These are phyloP conservation scores for Aspergillus ochraceus DNA, from an alignment of 2,329 filamentous ascomycete genomes.

Conservation along the genomic window DNA sequence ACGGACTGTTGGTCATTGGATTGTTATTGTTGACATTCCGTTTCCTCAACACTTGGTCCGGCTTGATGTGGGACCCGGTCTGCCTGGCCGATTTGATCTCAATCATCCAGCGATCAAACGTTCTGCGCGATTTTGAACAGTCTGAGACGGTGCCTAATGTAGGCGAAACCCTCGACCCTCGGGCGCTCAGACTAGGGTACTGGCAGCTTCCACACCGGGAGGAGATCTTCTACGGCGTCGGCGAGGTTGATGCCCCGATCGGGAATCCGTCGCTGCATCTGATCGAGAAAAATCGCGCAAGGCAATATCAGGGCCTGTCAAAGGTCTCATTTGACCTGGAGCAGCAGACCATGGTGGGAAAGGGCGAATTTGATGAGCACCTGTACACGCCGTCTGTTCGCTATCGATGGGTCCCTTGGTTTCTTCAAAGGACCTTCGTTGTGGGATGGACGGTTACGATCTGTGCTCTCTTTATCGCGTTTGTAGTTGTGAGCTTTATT, in stretches of 20 bases:
- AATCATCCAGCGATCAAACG: slow-evolving; percentile 77
- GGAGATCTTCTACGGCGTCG: slow-evolving; percentile 76
- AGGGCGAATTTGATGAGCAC: slow-evolving; percentile 50
- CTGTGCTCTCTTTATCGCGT: slow-evolving; percentile 63
- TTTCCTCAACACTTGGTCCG: slow-evolving; percentile 67
- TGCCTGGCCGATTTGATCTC: slow-evolving; percentile 79
- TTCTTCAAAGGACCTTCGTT: slow-evolving; percentile 66
- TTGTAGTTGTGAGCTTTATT: slow-evolving; percentile 78
- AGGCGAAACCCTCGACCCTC: slow-evolving; percentile 53
- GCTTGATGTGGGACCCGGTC: slow-evolving; percentile 80
- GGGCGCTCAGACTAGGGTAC: slow-evolving; percentile 76
- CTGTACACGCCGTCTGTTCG: slow-evolving; percentile 56
- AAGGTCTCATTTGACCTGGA: slow-evolving; percentile 39
- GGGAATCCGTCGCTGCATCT: slow-evolving; percentile 44
- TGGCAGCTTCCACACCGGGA: slow-evolving; percentile 71
- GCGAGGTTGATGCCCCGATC: slow-evolving; percentile 58
- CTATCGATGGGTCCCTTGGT: slow-evolving; percentile 74
- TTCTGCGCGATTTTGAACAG: slow-evolving; percentile 68
- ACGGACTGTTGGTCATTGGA: slow-evolving; percentile 64
- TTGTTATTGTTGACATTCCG: slow-evolving; percentile 61
- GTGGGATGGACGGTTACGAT: slow-evolving; percentile 64
- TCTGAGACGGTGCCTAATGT: slow-evolving; percentile 59
- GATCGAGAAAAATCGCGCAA: slow-evolving; percentile 30
- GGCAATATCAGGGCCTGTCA: slow-evolving; percentile 33
- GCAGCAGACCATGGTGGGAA: slow-evolving; percentile 33